Evolutionary conservation across 2,329 filamentous ascomycete genomes (phyloP), one percentile per base, ranked within the genome.

Genomic region (Colletotrichum viniferum): DNA sequence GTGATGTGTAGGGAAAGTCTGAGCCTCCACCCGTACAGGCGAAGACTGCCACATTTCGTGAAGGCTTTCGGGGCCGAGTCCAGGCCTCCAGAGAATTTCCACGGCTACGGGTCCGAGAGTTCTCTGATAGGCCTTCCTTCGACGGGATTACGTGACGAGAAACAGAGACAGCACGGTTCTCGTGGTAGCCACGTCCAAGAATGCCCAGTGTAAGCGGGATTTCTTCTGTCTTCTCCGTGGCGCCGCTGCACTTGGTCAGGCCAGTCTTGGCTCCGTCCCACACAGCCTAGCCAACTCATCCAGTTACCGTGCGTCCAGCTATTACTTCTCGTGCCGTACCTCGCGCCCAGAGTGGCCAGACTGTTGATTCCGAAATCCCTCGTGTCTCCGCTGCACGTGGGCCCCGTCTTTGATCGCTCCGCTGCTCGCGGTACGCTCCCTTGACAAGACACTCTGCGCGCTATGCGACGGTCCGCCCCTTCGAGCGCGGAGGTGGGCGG

Each of bases 181-280:
- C 30, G 34, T 34, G 48, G 10, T 26, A 36, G 26, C 34, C 34
- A 64, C 61, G n/a, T 18, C 48, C 63, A 58, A 55, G 21, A 36
- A 52, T 36, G 18, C 13, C 61, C 21, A 14, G 21, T 26, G 28
- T 14, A 18, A 7, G 56, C 55, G 16, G 32, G 14, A 34, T 9
- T 48, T 32, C 34, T 26, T 69, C 66, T n/a, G 16, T 36, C 43
- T 30, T 26, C 26, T 48, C 36, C 21, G 32, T 73, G 48, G 70
- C 34, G 58, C 58, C 70, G 58, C 69, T 73, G 64, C 64, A 60
- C 58, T 28, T 73, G 69, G 69, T 30, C 48, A 69, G 32, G 48
- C 43, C 70, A 10, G 30, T 36, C 64, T 60, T 64, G 62, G 69
- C 38, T 16, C 32, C 63, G 32, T 64, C 34, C 63, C 48, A 48